Evolutionary conservation across 257 asterid genomes (phyloP).

Genomic region (Hygrophila difformis): DNA sequence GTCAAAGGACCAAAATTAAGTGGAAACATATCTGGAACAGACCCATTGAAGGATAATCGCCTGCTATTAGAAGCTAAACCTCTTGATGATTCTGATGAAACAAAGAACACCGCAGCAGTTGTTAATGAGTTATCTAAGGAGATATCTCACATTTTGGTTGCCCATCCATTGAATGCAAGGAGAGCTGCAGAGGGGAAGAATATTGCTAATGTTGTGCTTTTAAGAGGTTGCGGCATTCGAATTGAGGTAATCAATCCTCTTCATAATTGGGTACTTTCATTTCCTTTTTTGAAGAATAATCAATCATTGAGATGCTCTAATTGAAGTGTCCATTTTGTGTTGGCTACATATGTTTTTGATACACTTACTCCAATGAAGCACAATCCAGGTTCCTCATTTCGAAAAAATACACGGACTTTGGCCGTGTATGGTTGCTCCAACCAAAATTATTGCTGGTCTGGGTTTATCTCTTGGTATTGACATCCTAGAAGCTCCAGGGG

Average conservation of each 20-base stretch:
- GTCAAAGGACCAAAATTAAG: constrained; percentile 95
- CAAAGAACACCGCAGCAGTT: constrained; percentile 75
- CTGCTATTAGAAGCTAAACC: constrained; percentile 71
- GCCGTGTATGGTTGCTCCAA: constrained; percentile 99
- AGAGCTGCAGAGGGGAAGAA: constrained; percentile 80
- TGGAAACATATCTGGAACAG: constrained; percentile 96
- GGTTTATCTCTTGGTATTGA: constrained; percentile 94
- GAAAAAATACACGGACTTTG: constrained; percentile 59
- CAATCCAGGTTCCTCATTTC: constrained; percentile 73
- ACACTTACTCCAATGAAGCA: constrained; percentile 7
- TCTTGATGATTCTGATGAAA: constrained; percentile 83
- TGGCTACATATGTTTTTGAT: background rate
- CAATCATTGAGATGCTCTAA: background rate
- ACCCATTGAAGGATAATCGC: constrained; percentile 90
- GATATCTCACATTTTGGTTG: constrained; percentile 67
- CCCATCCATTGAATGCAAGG: constrained; percentile 69
- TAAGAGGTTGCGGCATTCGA: constrained; percentile 96
- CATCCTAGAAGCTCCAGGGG: constrained; percentile 95
- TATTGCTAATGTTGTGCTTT: constrained; percentile 79
- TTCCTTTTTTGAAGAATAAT: constrained; percentile 3
- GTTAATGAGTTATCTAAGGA: constrained; percentile 82
- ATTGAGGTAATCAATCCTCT: constrained; percentile 72
- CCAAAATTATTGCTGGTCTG: constrained; percentile 95
- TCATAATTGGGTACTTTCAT: background rate
- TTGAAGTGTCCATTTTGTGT: constrained; percentile 5